A percentile compares a stretch with the other conserved stretches of the same genome.
phyloP scores from a whole-genome alignment of 208 protist genomes.

The Acanthamoeba lenticulata region DNA sequence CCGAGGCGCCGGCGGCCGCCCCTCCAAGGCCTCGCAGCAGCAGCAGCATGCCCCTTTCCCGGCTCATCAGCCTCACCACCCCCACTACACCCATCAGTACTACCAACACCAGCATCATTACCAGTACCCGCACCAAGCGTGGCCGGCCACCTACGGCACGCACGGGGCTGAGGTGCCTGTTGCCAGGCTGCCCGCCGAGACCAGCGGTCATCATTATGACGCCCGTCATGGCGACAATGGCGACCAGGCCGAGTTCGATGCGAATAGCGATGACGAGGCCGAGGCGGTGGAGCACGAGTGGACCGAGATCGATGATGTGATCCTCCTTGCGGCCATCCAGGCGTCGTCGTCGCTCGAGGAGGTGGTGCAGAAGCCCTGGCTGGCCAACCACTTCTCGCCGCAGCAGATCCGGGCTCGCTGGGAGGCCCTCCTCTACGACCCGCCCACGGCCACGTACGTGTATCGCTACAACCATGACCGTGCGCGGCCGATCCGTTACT shows the following conservation, averaged over 20 bases:
- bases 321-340: not conserved
- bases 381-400: not conserved
- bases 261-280: not conserved
- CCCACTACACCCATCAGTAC: no score
- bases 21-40: no score
- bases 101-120: no score
- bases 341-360: not conserved
- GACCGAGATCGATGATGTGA: conserved; percentile 3
- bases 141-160: no score
- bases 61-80: no score
- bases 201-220: no score
- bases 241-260: not conserved
- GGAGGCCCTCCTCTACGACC: conserved; percentile 7
- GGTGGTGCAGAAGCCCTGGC: not conserved
- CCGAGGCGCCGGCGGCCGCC: no score
- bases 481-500: not conserved
- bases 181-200: no score
- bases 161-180: no score
- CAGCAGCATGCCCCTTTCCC: no score
- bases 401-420: not conserved
- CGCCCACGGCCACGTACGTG: not conserved
- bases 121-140: no score
- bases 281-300: not conserved
- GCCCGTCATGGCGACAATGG: not conserved
- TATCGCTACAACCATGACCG: not conserved